phyloP scores from a whole-genome alignment of 1,284 basidiomycete species.

The Coniferiporia weirii region DNA sequence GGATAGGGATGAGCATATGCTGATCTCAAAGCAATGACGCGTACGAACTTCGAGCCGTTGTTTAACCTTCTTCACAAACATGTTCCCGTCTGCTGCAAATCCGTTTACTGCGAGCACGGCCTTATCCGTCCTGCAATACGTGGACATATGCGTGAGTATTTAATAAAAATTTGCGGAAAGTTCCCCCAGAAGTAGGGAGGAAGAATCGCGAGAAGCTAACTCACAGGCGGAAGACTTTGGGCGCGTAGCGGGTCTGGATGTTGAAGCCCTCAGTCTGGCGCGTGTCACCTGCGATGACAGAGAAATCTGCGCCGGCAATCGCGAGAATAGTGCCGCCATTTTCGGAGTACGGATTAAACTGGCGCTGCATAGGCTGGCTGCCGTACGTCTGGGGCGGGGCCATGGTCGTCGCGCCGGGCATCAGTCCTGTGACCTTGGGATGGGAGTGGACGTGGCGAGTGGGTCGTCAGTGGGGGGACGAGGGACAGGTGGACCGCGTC shows the following conservation, averaged over 20 bases:
- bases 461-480: background rate
- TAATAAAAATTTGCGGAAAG: background rate
- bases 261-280: constrained; percentile 91
- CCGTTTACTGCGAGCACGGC: constrained; percentile 91
- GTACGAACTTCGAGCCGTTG: constrained; percentile 78
- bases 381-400: background rate
- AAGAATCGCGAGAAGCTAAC: constrained; percentile 26
- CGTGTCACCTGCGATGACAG: constrained; percentile 91
- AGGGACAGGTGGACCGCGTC: too few relatives aligned
- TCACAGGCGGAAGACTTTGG: constrained; percentile 82
- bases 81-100: constrained; percentile 92
- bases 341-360: constrained; percentile 84
- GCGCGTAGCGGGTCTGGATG: constrained; percentile 95
- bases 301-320: constrained; percentile 88
- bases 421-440: background rate
- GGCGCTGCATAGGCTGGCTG: constrained; percentile 35
- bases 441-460: background rate
- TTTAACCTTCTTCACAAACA: constrained; percentile 92
- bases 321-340: constrained; percentile 95
- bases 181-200: constrained; percentile 3
- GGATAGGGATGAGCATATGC: constrained; percentile 6
- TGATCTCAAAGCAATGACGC: constrained; percentile 22
- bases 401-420: constrained; percentile 11
- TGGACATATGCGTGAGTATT: background rate
- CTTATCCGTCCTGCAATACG: constrained; percentile 72